Conservation (phyloP, 805 yeast genomes). For the Kuraishia capsulata region DNA sequence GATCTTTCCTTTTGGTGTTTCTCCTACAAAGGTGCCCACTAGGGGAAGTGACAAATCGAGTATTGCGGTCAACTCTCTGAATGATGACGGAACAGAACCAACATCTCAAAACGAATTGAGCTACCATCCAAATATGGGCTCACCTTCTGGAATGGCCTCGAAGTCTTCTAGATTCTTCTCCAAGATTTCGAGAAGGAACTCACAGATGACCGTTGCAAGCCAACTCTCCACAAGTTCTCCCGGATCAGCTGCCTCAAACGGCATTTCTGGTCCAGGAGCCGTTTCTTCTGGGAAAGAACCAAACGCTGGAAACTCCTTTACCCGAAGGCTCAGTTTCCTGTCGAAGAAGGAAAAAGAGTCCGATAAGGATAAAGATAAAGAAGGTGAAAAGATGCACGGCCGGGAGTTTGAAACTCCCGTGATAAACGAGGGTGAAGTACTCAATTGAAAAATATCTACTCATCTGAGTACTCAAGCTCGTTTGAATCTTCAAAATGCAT, state of each 20-base stretch:
- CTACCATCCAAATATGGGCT: slow-evolving; percentile 4
- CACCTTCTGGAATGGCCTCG: slow-evolving; percentile 5
- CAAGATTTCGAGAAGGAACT: slow-evolving; percentile 16
- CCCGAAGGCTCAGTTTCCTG: slow-evolving; percentile 21
- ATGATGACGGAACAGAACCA: slow-evolving; percentile 7
- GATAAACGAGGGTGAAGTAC: not conserved
- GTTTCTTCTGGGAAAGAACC: not conserved
- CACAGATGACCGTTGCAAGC: slow-evolving; percentile 9
- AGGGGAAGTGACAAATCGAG: slow-evolving; percentile 14
- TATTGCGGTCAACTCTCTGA: slow-evolving; percentile 5
- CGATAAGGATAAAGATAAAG: too few species aligned
- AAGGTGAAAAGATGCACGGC: slow-evolving; percentile 3
- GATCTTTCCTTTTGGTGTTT: slow-evolving; percentile 26
- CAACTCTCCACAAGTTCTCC: slow-evolving; percentile 2
- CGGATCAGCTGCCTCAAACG: slow-evolving; percentile 3
- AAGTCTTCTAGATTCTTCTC: slow-evolving; percentile 21
- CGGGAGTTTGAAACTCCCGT: not conserved
- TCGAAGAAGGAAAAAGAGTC: slow-evolving; percentile 16
- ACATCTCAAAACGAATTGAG: not conserved
- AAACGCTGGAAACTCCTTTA: slow-evolving; percentile 6
- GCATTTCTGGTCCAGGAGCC: not conserved
- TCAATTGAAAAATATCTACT: not conserved
- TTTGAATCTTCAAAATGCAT: too few species aligned
- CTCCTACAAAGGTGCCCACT: slow-evolving; percentile 19
- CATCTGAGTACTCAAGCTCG: too few species aligned